Conservation (phyloP, 2,329 filamentous ascomycete species). For the Stachybotrys chlorohalonatus region DNA sequence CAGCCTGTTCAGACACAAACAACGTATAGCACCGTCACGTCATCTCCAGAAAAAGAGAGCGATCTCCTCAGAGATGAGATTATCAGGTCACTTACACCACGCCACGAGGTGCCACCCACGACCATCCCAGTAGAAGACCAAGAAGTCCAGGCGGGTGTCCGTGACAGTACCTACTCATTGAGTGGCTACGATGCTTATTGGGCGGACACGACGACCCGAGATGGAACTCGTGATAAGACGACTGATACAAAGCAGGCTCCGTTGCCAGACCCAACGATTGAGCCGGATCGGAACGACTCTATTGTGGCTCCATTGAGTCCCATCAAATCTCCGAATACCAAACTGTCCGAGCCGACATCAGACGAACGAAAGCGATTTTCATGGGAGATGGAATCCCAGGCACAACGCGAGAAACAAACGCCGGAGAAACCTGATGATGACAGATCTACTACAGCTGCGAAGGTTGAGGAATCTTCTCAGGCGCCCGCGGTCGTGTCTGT, state of each 20-base stretch:
- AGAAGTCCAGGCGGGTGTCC: conserved; percentile 4
- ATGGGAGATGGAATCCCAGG: conserved; percentile 22
- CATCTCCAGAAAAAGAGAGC: conserved; percentile 55
- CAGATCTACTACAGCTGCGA: background rate
- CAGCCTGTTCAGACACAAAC: conserved; percentile 29
- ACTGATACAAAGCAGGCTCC: background rate
- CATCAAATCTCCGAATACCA: background rate
- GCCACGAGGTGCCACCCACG: conserved; percentile 13
- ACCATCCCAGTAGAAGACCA: conserved; percentile 7
- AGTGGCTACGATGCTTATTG: conserved; percentile 62
- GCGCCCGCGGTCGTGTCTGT: conserved; percentile 16
- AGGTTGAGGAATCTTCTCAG: background rate
- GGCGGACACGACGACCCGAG: conserved; percentile 26
- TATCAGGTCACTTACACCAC: conserved; percentile 55
- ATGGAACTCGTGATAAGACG: background rate
- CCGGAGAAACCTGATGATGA: background rate
- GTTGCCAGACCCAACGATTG: background rate
- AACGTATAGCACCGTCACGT: conserved; percentile 39
- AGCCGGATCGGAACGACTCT: background rate
- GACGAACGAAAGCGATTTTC: conserved; percentile 23
- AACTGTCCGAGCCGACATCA: background rate
- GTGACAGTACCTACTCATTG: conserved; percentile 56
- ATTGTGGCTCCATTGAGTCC: background rate
- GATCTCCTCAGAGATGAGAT: conserved; percentile 68
- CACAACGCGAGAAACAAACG: background rate